phyloP scores from a whole-genome alignment of 1,284 basidiomycete genomes.

The Rhodotorula sp. region DNA sequence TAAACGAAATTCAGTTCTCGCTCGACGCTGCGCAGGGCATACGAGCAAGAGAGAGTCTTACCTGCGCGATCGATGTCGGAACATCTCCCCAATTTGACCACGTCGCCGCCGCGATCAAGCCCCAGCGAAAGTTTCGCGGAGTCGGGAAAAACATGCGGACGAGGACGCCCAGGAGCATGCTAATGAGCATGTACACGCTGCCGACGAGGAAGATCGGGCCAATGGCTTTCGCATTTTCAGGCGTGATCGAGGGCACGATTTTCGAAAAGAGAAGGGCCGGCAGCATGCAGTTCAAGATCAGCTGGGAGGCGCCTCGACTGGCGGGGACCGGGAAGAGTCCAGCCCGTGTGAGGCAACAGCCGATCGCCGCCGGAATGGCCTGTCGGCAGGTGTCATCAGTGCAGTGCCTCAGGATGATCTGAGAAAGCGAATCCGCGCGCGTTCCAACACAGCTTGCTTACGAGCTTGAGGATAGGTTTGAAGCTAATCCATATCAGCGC shows the following conservation, averaged over 20 bases:
- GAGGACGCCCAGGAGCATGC: conserved; percentile 58
- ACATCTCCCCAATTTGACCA: conserved; percentile 54
- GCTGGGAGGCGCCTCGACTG: conserved; percentile 7
- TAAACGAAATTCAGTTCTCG: background rate
- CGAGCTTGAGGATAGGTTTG: conserved; percentile 25
- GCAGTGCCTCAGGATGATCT: background rate
- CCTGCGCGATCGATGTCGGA: conserved; percentile 48
- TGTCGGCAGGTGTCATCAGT: background rate
- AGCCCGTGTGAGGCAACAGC: conserved; percentile 13
- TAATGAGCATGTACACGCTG: conserved; percentile 46
- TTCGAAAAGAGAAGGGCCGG: conserved; percentile 74
- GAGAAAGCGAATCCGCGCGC: too few relatives aligned
- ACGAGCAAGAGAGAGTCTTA: background rate
- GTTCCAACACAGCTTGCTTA: background rate
- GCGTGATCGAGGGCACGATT: conserved; percentile 69
- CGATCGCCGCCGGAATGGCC: conserved; percentile 11
- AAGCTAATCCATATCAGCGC: conserved; percentile 29
- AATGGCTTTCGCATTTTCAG: conserved; percentile 56
- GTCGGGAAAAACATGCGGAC: conserved; percentile 59
- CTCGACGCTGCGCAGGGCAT: too few relatives aligned
- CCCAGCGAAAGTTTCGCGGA: conserved; percentile 69
- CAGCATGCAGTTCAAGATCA: conserved; percentile 59
- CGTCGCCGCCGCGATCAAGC: conserved; percentile 64
- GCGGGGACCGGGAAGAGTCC: conserved; percentile 22
- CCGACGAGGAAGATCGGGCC: conserved; percentile 33